A percentile compares a stretch with the other conserved stretches of the same genome.
Evolutionary conservation across 129 eudicot species (phyloP).

Genomic region (Heracleum sosnowskyi): DNA sequence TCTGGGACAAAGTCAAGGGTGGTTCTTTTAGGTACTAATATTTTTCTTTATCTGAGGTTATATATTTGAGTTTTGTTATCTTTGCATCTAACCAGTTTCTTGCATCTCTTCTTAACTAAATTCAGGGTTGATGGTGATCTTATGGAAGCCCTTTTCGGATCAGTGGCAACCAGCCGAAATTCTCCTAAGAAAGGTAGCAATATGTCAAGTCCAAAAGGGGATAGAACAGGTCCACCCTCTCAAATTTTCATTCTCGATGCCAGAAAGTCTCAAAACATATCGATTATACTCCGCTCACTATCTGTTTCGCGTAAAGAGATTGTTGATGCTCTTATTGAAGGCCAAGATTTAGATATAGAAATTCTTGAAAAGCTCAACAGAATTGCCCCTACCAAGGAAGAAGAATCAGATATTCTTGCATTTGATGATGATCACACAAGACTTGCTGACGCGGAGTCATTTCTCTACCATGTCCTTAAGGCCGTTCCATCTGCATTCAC

Average conservation of each 20-base stretch:
- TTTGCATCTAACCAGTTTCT: not conserved
- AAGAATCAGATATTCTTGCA: conserved; percentile 43
- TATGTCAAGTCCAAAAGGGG: conserved; percentile 24
- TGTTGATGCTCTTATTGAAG: conserved; percentile 62
- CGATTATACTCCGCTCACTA: conserved; percentile 71
- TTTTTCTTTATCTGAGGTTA: not conserved
- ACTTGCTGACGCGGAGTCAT: conserved; percentile 93
- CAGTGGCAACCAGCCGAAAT: conserved; percentile 63
- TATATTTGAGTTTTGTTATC: not conserved
- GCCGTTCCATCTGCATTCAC: conserved; percentile 83
- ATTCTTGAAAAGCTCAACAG: conserved; percentile 68
- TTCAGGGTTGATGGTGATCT: conserved; percentile 77
- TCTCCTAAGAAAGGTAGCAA: conserved; percentile 40
- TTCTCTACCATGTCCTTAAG: conserved; percentile 72
- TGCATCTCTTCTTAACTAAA: not conserved
- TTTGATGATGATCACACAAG: conserved; percentile 62
- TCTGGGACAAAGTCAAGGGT: conserved; percentile 60
- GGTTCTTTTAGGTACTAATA: conserved; percentile 76
- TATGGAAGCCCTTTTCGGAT: conserved; percentile 95
- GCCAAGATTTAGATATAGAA: conserved; percentile 58
- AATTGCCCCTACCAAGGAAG: conserved; percentile 70
- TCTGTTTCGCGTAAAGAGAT: conserved; percentile 55
- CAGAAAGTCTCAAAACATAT: conserved; percentile 69
- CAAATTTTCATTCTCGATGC: conserved; percentile 73
- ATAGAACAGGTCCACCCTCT: conserved; percentile 53